These are phyloP conservation scores for Isabelozyma gotoi DNA, from an alignment of 805 yeast genomes.

Conservation along the genomic window DNA sequence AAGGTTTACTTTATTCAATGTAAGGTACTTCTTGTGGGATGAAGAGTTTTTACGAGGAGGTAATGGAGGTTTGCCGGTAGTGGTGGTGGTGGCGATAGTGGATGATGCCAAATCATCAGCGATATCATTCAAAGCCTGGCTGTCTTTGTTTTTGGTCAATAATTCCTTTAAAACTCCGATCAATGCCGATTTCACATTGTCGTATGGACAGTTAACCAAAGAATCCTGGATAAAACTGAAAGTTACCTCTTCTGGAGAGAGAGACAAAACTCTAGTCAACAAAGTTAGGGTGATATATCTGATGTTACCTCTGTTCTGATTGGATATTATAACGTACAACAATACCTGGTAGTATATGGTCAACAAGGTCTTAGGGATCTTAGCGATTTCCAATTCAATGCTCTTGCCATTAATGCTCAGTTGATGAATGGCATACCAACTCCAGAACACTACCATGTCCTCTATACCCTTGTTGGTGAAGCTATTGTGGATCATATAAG, in stretches of 20 bases:
- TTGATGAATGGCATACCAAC: conserved; percentile 35
- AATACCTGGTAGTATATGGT: conserved; percentile 31
- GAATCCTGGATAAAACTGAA: conserved; percentile 66
- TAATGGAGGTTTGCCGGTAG: conserved; percentile 16
- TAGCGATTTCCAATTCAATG: conserved; percentile 27
- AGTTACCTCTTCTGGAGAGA: conserved; percentile 53
- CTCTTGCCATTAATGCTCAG: conserved; percentile 11
- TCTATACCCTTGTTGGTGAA: conserved; percentile 19
- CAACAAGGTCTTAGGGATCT: conserved; percentile 29
- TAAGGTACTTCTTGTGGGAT: conserved; percentile 38
- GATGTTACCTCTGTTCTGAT: conserved; percentile 27
- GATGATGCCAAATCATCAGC: conserved; percentile 6
- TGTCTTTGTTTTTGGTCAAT: conserved; percentile 34
- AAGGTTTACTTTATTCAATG: conserved; percentile 41
- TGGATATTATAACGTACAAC: conserved; percentile 15
- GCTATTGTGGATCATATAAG: conserved; percentile 30
- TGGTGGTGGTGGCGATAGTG: conserved; percentile 4
- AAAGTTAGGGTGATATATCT: conserved; percentile 54
- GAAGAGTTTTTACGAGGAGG: conserved; percentile 28
- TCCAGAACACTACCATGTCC: conserved; percentile 35
- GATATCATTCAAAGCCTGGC: conserved; percentile 4
- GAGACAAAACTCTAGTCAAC: conserved; percentile 60
- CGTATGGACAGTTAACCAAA: conserved; percentile 64
- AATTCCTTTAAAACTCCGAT: conserved; percentile 72
- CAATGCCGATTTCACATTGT: conserved; percentile 55